Conservation (phyloP, 495 filamentous ascomycete species). For the Xylaria curta region DNA sequence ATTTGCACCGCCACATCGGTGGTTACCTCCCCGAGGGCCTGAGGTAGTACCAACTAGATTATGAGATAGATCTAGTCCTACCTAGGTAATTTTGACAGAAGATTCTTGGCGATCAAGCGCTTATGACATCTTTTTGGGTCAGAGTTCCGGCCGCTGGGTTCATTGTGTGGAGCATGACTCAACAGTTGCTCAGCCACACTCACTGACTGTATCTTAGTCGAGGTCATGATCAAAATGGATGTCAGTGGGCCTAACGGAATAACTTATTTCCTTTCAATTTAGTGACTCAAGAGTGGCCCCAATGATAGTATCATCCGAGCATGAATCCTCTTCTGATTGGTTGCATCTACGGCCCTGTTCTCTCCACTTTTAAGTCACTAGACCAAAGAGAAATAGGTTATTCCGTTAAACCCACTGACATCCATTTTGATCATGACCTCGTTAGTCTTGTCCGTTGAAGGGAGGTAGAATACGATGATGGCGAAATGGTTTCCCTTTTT, state of each 20-base stretch:
- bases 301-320: too few relatives aligned
- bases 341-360: too few relatives aligned
- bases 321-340: too few relatives aligned
- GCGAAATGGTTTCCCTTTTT: background rate
- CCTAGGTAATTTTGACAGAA: background rate
- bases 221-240: too few relatives aligned
- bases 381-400: too few relatives aligned
- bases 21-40: background rate
- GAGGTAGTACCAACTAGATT: background rate
- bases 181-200: conserved; percentile 16
- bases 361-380: too few relatives aligned
- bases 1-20: conserved; percentile 10
- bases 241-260: too few relatives aligned
- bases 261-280: too few relatives aligned
- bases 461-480: background rate
- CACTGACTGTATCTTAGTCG: background rate
- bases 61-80: background rate
- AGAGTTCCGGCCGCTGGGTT: background rate
- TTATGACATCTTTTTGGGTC: conserved; percentile 11
- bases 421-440: too few relatives aligned
- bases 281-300: too few relatives aligned
- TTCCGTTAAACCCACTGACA: too few relatives aligned
- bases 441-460: background rate
- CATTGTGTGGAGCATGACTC: conserved; percentile 10
- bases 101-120: conserved; percentile 9